Base-by-base conservation (phyloP, 2,329 filamentous ascomycete species). In the Colletotrichum gigasporum region DNA sequence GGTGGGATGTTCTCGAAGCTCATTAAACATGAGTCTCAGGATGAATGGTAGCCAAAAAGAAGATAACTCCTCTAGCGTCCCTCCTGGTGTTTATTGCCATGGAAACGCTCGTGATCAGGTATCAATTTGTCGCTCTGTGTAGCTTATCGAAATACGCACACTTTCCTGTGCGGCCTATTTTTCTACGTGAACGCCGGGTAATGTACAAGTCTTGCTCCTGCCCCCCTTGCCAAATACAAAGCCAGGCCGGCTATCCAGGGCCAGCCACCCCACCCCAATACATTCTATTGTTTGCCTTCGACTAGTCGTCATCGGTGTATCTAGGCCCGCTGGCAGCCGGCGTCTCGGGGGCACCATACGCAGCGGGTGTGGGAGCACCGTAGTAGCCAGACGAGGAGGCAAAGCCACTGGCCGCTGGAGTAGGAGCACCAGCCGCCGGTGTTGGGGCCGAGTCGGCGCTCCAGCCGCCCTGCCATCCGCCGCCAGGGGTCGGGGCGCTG, bases 401-500 rank as follows among this genome's bases (percentile, higher is more conserved):
- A 58, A 76, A 73, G n/a, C 87, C 87, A 51, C 85, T 87, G 1
- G 87, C 89, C 24, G 87, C 89, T 0, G 91, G 91, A 0, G 91
- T 94, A 0, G 90, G 90, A 14, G 90, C 91, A 60, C 80, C 85
- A 47, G 77, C 85, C 4, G 83, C 88, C 1, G 90, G 90, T 0
- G 90, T 92, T 1, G 89, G 88, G 2, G 90, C 90, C 6, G 87
- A 84, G 59, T 91, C 90, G 0, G 80, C 80, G 35, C 83, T 84
- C 85, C 85, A 87, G 22, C 85, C 84, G 22, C 84, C 81, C 66
- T 85, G 82, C 85, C 87, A 87, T 8, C 84, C 85, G 5, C 83
- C 87, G 6, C 88, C 90, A 2, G 90, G 91, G 0, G 91, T 93
- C 0, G 91, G 91, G 1, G 91, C 91, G 69, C 83, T 86, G 66